phyloP scores from a whole-genome alignment of 2,329 filamentous ascomycete genomes.

The Colletotrichum viniferum region DNA sequence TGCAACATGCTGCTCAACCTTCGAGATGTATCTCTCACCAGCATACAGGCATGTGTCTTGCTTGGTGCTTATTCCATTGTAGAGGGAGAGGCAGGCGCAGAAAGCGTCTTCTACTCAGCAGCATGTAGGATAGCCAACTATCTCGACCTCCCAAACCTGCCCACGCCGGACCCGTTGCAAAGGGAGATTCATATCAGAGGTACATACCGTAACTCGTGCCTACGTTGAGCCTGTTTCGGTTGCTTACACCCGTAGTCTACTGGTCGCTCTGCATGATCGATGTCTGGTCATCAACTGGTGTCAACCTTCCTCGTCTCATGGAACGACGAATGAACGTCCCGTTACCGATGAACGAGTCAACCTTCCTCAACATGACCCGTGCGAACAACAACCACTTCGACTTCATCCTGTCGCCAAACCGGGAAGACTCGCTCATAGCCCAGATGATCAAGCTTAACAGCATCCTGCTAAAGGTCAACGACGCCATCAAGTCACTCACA shows the following conservation, averaged over 20 bases:
- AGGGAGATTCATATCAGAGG: constrained; percentile 38
- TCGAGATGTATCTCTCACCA: constrained; percentile 37
- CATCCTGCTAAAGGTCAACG: constrained; percentile 43
- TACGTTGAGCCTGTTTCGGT: background rate
- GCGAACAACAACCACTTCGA: constrained; percentile 23
- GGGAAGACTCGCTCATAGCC: constrained; percentile 23
- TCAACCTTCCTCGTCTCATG: constrained; percentile 25
- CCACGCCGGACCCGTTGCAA: constrained; percentile 30
- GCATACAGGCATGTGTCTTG: constrained; percentile 43
- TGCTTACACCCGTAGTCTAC: constrained; percentile 14
- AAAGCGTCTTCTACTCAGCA: constrained; percentile 41
- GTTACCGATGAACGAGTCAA: constrained; percentile 39
- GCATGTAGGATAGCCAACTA: constrained; percentile 40
- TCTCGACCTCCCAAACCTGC: constrained; percentile 37
- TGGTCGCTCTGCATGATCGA: constrained; percentile 28
- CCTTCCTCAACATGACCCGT: constrained; percentile 31
- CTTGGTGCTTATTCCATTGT: constrained; percentile 36
- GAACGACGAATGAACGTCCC: constrained; percentile 27
- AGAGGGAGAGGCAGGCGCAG: constrained; percentile 37
- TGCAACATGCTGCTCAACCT: constrained; percentile 33
- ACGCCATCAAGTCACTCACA: constrained; percentile 28
- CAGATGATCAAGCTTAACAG: constrained; percentile 31
- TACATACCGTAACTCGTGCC: background rate
- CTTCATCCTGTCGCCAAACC: constrained; percentile 22
- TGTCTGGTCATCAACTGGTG: constrained; percentile 26